Evolutionary conservation across 768 basidiomycete species (phyloP).

Genomic region (Exidia glandulosa): DNA sequence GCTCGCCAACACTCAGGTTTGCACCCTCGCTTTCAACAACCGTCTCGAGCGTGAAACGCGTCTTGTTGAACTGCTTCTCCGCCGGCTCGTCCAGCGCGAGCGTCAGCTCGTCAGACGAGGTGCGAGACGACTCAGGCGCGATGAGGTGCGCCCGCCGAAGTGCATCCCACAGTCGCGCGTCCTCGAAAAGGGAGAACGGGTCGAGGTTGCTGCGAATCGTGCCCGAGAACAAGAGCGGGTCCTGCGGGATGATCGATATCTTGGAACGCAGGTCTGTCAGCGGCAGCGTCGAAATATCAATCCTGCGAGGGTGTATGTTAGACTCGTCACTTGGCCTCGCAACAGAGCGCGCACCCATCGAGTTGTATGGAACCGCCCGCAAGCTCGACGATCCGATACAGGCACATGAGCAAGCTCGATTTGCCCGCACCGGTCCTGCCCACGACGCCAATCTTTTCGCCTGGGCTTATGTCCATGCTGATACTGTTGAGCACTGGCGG

Average conservation of each 20-base stretch:
- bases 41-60: slow-evolving; percentile 72
- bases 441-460: slow-evolving; percentile 90
- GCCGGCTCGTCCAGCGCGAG: slow-evolving; percentile 14
- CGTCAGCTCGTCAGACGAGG: slow-evolving; percentile 13
- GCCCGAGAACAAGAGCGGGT: slow-evolving; percentile 50
- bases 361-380: slow-evolving; percentile 26
- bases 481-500: slow-evolving; percentile 80
- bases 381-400: slow-evolving; percentile 75
- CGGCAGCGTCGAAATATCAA: slow-evolving; percentile 78
- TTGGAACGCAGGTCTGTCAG: slow-evolving; percentile 57
- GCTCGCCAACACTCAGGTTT: slow-evolving; percentile 73
- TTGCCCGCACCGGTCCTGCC: slow-evolving; percentile 84
- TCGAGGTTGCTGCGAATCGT: slow-evolving; percentile 82
- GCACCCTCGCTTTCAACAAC: slow-evolving; percentile 77
- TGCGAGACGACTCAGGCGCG: slow-evolving; percentile 26
- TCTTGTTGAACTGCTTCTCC: slow-evolving; percentile 22
- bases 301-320: not conserved
- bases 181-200: slow-evolving; percentile 74
- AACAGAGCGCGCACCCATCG: slow-evolving; percentile 36
- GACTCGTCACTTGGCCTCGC: slow-evolving; percentile 46
- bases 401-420: slow-evolving; percentile 78
- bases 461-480: slow-evolving; percentile 53
- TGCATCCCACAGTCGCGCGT: slow-evolving; percentile 79
- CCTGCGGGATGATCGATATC: slow-evolving; percentile 77
- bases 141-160: slow-evolving; percentile 76